phyloP scores from a whole-genome alignment of 2,329 filamentous ascomycete genomes.

The Annulohypoxylon truncatum region DNA sequence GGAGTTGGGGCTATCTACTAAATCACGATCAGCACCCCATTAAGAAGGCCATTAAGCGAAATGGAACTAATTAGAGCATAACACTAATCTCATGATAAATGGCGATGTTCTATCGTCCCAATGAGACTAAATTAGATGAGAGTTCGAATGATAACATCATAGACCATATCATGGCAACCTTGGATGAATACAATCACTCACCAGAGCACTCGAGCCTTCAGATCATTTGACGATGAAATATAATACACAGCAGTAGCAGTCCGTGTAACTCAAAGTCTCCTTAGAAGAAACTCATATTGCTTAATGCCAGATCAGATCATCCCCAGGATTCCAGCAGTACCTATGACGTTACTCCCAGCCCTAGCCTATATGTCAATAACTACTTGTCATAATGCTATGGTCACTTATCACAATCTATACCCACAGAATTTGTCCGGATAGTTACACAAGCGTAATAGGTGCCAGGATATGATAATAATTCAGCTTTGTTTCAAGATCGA shows the following conservation, averaged over 20 bases:
- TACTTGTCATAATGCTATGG: conserved; percentile 9
- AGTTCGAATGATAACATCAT: neutral
- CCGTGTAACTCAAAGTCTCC: neutral
- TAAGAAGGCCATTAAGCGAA: neutral
- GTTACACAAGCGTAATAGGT: neutral
- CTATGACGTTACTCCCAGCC: conserved; percentile 20
- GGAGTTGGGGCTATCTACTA: neutral
- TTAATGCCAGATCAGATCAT: conserved; percentile 22
- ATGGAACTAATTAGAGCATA: neutral
- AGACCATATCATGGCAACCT: neutral
- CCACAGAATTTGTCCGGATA: neutral
- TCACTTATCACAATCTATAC: conserved; percentile 6
- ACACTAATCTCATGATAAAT: neutral
- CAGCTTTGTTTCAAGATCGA: conserved; percentile 8
- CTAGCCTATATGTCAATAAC: neutral
- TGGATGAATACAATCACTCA: neutral
- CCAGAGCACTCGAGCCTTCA: neutral
- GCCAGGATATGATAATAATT: neutral
- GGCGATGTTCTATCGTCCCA: neutral
- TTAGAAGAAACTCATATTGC: neutral
- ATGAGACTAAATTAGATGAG: neutral
- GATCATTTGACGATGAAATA: no score
- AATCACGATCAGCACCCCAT: neutral
- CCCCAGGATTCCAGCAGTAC: conserved; percentile 4
- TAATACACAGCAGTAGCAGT: neutral